Evolutionary conservation across 1,284 basidiomycete species (phyloP), one percentile per base, ranked within the genome.

Genomic region (Takashimella koratensis): DNA sequence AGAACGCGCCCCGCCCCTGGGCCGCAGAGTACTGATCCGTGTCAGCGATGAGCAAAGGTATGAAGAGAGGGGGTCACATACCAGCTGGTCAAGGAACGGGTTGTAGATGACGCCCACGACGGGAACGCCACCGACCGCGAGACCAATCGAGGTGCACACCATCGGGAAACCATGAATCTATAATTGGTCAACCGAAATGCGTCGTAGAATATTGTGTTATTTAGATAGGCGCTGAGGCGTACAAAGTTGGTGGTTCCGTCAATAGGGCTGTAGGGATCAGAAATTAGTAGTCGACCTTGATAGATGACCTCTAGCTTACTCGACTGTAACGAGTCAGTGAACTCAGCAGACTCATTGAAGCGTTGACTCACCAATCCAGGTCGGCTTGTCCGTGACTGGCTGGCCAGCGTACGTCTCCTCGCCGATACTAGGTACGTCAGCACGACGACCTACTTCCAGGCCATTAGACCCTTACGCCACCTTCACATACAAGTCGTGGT

Each of bases 91-190:
- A 53, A 94, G 81, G 80, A 94, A 94, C 0, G 94, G 94, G 69
- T 95, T 96, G 79, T 86, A 94, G 60, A 94, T 85, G 46, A 95
- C 90, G 0, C 92, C 95, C 20, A 98, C 80, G 5, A 90, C 82
- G 4, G 95, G 90, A 12, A 81, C 79, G 58, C 84, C 84, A 58
- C 86, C 80, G 75, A 89, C 86, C 57, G 95, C 87, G 61, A 98
- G 80, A 2, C 93, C 95, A 53, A 98, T 84, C 19, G 91, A 95
- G 67, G 95, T 88, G 74, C 88, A 91, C 20, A 85, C 87, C 72
- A 86, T 88, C 2, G 92, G 92, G 73, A 94, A 94, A 22, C 75
- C 75, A 47, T 75, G 73, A 42, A 71, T 62, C 69, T 75, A 43
- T 19, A 11, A 20, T 22, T 24, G 30, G 11, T 10, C 41, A 36